Percentiles rank a stretch among this genome's conserved stretches.
Conservation (phyloP, 495 filamentous ascomycete genomes). For the Beverwykella pulmonaria region DNA sequence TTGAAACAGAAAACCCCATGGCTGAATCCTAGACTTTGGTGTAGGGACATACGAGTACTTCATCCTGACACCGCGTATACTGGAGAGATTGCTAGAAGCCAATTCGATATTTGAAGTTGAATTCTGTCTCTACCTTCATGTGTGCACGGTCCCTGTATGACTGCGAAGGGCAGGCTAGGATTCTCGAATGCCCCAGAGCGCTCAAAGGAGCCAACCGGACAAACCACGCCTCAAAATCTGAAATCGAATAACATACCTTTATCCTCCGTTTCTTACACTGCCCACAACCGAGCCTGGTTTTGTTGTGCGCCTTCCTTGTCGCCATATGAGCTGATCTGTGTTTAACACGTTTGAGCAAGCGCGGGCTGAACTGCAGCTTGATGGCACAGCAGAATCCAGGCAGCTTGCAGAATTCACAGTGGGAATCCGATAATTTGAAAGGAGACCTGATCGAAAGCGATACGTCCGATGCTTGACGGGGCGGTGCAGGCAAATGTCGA, state of each 20-base stretch:
- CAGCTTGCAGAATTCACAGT: neutral
- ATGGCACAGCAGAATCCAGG: neutral
- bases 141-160: neutral
- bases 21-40: neutral
- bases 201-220: neutral
- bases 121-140: neutral
- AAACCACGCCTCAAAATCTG: neutral
- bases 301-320: constrained; percentile 36
- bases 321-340: constrained; percentile 7
- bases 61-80: neutral
- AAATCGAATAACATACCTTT: constrained; percentile 33
- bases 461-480: neutral
- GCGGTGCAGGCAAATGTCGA: neutral
- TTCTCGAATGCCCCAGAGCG: neutral
- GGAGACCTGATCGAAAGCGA: neutral
- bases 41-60: neutral
- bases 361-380: neutral
- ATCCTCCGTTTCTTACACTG: constrained; percentile 39
- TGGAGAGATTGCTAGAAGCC: neutral
- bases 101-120: neutral
- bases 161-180: neutral
- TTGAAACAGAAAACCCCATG: neutral
- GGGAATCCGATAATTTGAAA: neutral
- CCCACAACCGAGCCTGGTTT: constrained; percentile 38
- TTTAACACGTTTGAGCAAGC: neutral